Conservation (phyloP, 331 rosid genomes). For the Prunus yedoensis region DNA sequence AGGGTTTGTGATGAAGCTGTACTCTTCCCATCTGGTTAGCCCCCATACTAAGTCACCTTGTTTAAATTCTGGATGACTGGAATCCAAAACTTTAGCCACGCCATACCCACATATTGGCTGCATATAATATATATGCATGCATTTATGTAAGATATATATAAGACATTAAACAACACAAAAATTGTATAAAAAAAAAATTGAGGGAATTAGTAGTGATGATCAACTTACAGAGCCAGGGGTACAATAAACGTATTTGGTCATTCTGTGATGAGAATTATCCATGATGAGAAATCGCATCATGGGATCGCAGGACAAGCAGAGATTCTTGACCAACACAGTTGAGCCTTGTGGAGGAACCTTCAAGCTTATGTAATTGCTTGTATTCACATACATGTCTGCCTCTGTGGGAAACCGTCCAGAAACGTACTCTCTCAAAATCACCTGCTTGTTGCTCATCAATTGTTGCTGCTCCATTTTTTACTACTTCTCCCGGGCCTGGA, state of each 20-base stretch:
- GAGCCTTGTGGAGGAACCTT: conserved; percentile 29
- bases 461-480: neutral
- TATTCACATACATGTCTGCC: no score
- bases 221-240: conserved; percentile 7
- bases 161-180: neutral
- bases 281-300: conserved; percentile 19
- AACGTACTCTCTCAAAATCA: conserved; percentile 15
- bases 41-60: conserved; percentile 30
- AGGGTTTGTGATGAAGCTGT: conserved; percentile 16
- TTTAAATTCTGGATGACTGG: conserved; percentile 17
- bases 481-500: no score
- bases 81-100: conserved; percentile 25
- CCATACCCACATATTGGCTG: conserved; percentile 22
- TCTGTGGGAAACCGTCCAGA: conserved; percentile 17
- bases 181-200: neutral
- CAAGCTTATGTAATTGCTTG: neutral
- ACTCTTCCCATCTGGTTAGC: conserved; percentile 30
- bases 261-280: no score
- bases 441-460: conserved; percentile 22
- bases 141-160: neutral
- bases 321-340: conserved; percentile 17
- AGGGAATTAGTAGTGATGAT: neutral
- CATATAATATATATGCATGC: no score
- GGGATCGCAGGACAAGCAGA: conserved; percentile 42
- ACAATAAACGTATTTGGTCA: neutral